Conservation (phyloP, 768 basidiomycete species). For the Leccinum incarnatum region DNA sequence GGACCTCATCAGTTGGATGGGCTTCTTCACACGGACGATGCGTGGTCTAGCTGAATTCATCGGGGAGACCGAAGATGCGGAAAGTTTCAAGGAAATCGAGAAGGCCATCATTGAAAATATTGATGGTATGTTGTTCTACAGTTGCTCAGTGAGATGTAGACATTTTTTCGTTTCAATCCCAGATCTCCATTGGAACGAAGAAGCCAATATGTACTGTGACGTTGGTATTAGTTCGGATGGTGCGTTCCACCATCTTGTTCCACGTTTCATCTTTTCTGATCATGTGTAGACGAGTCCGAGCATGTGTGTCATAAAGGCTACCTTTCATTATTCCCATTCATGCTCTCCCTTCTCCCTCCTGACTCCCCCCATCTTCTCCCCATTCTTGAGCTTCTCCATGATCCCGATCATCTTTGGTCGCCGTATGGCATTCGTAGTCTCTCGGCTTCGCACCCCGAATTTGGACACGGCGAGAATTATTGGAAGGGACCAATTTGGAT, state of each 20-base stretch:
- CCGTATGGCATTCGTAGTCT: slow-evolving; percentile 85
- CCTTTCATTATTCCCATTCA: slow-evolving; percentile 90
- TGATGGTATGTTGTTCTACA: slow-evolving; percentile 52
- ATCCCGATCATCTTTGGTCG: slow-evolving; percentile 90
- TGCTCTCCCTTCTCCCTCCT: slow-evolving; percentile 75
- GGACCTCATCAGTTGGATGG: slow-evolving; percentile 96
- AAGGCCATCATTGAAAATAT: slow-evolving; percentile 81
- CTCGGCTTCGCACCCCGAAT: slow-evolving; percentile 84
- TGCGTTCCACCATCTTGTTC: slow-evolving; percentile 29
- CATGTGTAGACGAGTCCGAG: slow-evolving; percentile 75
- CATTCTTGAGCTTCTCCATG: slow-evolving; percentile 76
- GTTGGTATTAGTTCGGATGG: slow-evolving; percentile 82
- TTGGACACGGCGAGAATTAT: slow-evolving; percentile 92
- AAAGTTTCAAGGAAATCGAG: slow-evolving; percentile 75
- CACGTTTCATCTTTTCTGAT: slow-evolving; percentile 2
- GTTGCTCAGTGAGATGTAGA: background rate
- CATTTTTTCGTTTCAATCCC: slow-evolving; percentile 1
- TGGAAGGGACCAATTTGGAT: slow-evolving; percentile 98
- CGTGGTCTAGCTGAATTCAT: slow-evolving; percentile 82
- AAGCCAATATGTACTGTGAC: slow-evolving; percentile 92
- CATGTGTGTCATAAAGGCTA: slow-evolving; percentile 92
- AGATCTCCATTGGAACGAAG: slow-evolving; percentile 95
- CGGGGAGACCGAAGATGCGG: slow-evolving; percentile 79
- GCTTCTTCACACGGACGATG: slow-evolving; percentile 94
- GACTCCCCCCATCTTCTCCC: slow-evolving; percentile 76